Percentiles rank a stretch among this genome's conserved stretches.
phyloP scores from a whole-genome alignment of 768 basidiomycete species.

The Udeniomyces megalosporus region DNA sequence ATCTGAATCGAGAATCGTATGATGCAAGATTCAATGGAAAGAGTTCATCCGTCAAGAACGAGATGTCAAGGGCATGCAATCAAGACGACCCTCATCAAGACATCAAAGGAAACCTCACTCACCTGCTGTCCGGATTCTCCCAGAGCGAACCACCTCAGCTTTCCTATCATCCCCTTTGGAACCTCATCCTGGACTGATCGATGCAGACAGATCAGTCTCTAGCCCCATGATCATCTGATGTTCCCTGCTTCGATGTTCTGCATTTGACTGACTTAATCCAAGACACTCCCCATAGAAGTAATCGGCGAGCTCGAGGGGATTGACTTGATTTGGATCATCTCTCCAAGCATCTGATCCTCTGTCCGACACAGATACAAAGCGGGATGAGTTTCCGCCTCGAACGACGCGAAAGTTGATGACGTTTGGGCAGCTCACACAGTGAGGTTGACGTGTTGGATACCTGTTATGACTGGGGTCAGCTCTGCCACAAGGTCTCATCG shows the following conservation, averaged over 20 bases:
- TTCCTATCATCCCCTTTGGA: not conserved
- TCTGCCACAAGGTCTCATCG: too few relatives aligned
- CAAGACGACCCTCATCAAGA: too few relatives aligned
- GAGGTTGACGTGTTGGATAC: constrained; percentile 1
- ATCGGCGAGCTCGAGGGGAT: constrained; percentile 1
- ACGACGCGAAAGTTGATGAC: not conserved
- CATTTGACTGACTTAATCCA: not conserved
- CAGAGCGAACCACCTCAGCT: constrained; percentile 10
- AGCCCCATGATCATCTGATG: too few relatives aligned
- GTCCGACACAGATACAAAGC: not conserved
- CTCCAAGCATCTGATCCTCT: not conserved
- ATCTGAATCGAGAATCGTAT: not conserved
- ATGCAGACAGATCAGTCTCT: too few relatives aligned
- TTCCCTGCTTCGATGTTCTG: too few relatives aligned
- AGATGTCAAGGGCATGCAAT: not conserved
- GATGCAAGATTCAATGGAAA: not conserved
- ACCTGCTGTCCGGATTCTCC: constrained; percentile 3
- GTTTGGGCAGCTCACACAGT: not conserved
- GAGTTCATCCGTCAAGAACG: not conserved
- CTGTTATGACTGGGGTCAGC: not conserved
- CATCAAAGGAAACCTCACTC: not conserved
- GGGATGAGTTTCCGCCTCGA: not conserved
- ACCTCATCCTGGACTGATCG: not conserved
- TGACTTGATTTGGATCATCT: not conserved
- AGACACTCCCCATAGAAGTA: constrained; percentile 5